Evolutionary conservation across 2,329 filamentous ascomycete species (phyloP).

Genomic region (Exophiala calicioides): DNA sequence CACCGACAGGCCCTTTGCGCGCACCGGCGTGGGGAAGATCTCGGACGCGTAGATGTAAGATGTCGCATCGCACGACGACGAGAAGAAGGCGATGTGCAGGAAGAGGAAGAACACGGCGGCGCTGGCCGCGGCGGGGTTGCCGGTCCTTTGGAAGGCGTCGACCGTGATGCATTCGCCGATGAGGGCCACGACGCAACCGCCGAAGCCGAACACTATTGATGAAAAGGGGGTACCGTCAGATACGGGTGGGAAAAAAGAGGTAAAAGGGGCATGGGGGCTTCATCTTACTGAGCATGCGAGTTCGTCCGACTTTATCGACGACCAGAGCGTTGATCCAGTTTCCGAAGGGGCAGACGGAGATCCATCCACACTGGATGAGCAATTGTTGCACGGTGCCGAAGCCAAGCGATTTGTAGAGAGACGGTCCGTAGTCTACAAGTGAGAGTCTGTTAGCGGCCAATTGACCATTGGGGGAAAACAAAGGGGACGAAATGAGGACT

Average conservation of each 20-base stretch:
- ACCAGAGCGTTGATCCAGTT: constrained; percentile 35
- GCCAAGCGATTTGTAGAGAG: constrained; percentile 17
- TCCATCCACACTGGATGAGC: constrained; percentile 20
- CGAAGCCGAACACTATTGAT: constrained; percentile 39
- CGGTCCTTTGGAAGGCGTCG: constrained; percentile 50
- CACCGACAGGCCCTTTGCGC: constrained; percentile 60
- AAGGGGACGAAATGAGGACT: not conserved
- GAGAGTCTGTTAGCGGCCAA: too few relatives aligned
- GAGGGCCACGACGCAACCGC: constrained; percentile 34
- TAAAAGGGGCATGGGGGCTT: not conserved
- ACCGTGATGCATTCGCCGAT: constrained; percentile 45
- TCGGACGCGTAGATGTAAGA: constrained; percentile 70
- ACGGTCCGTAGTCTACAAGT: constrained; percentile 21
- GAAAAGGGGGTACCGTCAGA: not conserved
- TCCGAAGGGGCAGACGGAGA: constrained; percentile 16
- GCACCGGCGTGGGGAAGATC: constrained; percentile 70
- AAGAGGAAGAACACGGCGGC: constrained; percentile 68
- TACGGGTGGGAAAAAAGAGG: not conserved
- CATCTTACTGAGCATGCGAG: constrained; percentile 32
- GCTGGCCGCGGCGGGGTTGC: constrained; percentile 52
- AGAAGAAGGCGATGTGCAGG: constrained; percentile 51
- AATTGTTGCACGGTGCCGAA: constrained; percentile 19
- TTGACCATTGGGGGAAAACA: too few relatives aligned
- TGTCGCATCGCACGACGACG: constrained; percentile 64
- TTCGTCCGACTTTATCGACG: constrained; percentile 42